These are phyloP conservation scores for Barnettozyma wickerhamii DNA, from an alignment of 805 yeast species.

Conservation along the genomic window DNA sequence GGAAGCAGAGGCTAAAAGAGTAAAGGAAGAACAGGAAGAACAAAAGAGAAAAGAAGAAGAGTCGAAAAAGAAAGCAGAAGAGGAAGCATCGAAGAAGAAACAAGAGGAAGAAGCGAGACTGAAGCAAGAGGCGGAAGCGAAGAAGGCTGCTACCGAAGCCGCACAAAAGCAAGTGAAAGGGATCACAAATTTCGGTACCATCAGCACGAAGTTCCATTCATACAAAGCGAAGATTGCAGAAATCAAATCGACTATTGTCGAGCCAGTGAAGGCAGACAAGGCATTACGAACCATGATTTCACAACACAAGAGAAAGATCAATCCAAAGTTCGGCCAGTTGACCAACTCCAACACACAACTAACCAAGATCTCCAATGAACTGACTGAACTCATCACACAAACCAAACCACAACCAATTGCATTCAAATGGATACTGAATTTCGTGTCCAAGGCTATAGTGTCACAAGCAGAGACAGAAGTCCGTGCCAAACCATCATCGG, in stretches of 20 bases:
- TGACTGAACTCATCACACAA: constrained; percentile 44
- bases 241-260: constrained; percentile 58
- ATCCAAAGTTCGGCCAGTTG: constrained; percentile 89
- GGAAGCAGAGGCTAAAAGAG: constrained; percentile 16
- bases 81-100: constrained; percentile 14
- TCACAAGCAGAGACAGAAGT: constrained; percentile 94
- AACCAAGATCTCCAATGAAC: constrained; percentile 42
- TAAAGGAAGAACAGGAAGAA: constrained; percentile 13
- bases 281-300: constrained; percentile 50
- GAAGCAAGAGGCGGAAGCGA: constrained; percentile 18
- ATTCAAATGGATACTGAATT: constrained; percentile 72
- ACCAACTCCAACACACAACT: constrained; percentile 69
- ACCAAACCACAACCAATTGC: constrained; percentile 48
- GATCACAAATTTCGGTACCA: constrained; percentile 29
- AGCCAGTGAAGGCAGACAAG: constrained; percentile 48
- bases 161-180: constrained; percentile 26
- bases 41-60: constrained; percentile 25
- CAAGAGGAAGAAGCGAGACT: constrained; percentile 12
- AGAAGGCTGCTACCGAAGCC: constrained; percentile 6
- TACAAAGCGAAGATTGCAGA: constrained; percentile 49
- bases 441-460: constrained; percentile 78
- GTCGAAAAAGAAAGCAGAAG: constrained; percentile 19
- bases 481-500: constrained; percentile 68
- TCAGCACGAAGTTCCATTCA: constrained; percentile 41
- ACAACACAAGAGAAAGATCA: constrained; percentile 68